phyloP scores from a whole-genome alignment of 2,329 filamentous ascomycete species.

The Harringtonia lauricola region DNA sequence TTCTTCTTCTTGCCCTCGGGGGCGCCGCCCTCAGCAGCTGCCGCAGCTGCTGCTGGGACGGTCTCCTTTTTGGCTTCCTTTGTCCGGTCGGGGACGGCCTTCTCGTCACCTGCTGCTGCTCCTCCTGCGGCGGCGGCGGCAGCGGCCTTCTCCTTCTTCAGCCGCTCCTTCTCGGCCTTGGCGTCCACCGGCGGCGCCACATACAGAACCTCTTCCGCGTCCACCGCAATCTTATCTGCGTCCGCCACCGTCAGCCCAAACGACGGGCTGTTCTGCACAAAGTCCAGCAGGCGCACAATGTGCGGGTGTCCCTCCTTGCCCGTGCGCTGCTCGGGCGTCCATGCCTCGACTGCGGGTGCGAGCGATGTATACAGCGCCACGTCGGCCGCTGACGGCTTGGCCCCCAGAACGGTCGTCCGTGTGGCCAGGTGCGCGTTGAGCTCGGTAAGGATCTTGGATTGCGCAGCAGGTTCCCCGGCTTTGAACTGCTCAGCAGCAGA shows the following conservation, averaged over 20 bases:
- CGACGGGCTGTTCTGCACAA: slow-evolving; percentile 81
- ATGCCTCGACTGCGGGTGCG: slow-evolving; percentile 64
- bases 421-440: slow-evolving; percentile 82
- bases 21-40: slow-evolving; percentile 21
- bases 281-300: slow-evolving; percentile 84
- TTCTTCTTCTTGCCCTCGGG: slow-evolving; percentile 58
- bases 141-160: slow-evolving; percentile 91
- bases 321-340: slow-evolving; percentile 78
- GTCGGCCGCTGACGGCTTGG: slow-evolving; percentile 82
- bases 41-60: slow-evolving; percentile 22
- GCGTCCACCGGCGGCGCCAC: slow-evolving; percentile 82
- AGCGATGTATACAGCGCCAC: slow-evolving; percentile 72
- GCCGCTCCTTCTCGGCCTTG: slow-evolving; percentile 90
- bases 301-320: slow-evolving; percentile 83
- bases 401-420: slow-evolving; percentile 79
- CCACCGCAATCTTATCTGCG: slow-evolving; percentile 65
- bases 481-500: slow-evolving; percentile 63
- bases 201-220: slow-evolving; percentile 71
- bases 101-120: slow-evolving; percentile 30
- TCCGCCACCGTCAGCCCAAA: slow-evolving; percentile 59
- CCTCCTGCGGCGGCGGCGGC: slow-evolving; percentile 42
- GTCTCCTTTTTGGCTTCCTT: slow-evolving; percentile 44
- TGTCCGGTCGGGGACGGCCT: slow-evolving; percentile 46
- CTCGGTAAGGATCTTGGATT: slow-evolving; percentile 59
- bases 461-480: slow-evolving; percentile 36